Evolutionary conservation across 2,329 filamentous ascomycete species (phyloP), one percentile per base, ranked within the genome.

Genomic region (Aspergillus neotritici): DNA sequence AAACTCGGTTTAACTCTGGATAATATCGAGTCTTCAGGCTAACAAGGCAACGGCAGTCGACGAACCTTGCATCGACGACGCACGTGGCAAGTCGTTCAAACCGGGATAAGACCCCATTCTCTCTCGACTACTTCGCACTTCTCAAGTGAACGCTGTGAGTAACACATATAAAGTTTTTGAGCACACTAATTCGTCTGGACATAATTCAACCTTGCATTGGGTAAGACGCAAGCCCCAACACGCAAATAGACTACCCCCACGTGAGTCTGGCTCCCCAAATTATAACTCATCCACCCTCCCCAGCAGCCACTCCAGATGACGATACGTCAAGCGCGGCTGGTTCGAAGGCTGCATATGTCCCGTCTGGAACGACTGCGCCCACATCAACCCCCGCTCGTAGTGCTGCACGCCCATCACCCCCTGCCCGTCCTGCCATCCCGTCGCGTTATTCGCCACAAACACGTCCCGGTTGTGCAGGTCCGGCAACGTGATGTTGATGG

Each of bases 311-410:
- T 65, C 49, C 16, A 93, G 62, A 49, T 87, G 82, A 29, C 86
- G 72, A 60, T 86, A 88, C 0, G 82, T 74, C 0, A 80, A 82
- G 11, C 74, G 75, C 0, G 86, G 83, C 38, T 83, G 78, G 56
- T 85, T 88, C 64, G 86, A 79, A 0, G 77, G 76, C 50, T 63
- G 54, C 63, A 66, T 66, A 28, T 66, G 63, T 15, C 63, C 63
- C 25, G 58, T 57, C 55, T 61, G 58, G 41, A 50, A 65, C 10
- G 57, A 64, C 53, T 66, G 51, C 2, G 82, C 80, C 57, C 79
- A 87, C 1, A 87, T 94, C 33, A 94, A 67, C 0, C 86, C 86
- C 37, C 88, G 75, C 72, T 94, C 88, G 1, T 80, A 83, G 54
- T 86, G 80, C 32, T 78, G 77, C 0, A 79, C 79, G 1, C 88